Percentiles rank a stretch among this genome's conserved stretches.
phyloP scores from a whole-genome alignment of 2,329 filamentous ascomycete genomes.

The Colletotrichum orchidophilum region DNA sequence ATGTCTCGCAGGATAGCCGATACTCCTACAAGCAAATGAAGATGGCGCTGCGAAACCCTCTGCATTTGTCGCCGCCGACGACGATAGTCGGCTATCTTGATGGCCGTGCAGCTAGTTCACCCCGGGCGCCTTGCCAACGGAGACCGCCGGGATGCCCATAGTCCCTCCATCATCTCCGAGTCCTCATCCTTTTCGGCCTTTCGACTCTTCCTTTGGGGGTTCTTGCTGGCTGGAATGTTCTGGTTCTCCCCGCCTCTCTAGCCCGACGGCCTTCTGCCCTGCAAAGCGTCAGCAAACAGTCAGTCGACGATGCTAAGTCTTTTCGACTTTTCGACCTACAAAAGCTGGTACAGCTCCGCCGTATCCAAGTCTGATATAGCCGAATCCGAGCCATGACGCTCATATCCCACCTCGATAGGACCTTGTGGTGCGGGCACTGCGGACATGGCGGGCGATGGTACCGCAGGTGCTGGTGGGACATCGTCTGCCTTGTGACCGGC shows the following conservation, averaged over 20 bases:
- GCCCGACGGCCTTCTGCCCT: not conserved
- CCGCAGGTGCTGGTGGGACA: not conserved
- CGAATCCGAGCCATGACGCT: constrained; percentile 1
- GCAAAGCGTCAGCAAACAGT: not conserved
- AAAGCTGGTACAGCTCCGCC: constrained; percentile 1
- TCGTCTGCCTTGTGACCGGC: not conserved
- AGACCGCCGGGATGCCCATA: not conserved
- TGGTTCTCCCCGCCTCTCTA: constrained; percentile 6
- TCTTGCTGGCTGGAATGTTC: not conserved
- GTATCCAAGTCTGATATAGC: constrained; percentile 9
- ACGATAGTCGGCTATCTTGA: not conserved
- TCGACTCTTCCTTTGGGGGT: constrained; percentile 3
- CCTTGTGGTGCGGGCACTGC: not conserved
- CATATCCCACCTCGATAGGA: constrained; percentile 4
- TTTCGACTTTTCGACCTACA: not conserved
- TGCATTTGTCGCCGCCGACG: not conserved
- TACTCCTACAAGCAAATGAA: not conserved
- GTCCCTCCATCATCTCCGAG: not conserved
- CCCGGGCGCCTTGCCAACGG: too few species aligned
- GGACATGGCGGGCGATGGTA: too few species aligned
- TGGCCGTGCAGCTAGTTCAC: too few species aligned
- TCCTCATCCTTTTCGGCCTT: constrained; percentile 17
- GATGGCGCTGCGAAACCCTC: not conserved
- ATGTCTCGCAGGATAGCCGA: not conserved
- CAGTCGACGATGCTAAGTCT: not conserved